Evolutionary conservation across 331 rosid species (phyloP), one percentile per base, ranked within the genome.

Genomic region (Ulmus americana): DNA sequence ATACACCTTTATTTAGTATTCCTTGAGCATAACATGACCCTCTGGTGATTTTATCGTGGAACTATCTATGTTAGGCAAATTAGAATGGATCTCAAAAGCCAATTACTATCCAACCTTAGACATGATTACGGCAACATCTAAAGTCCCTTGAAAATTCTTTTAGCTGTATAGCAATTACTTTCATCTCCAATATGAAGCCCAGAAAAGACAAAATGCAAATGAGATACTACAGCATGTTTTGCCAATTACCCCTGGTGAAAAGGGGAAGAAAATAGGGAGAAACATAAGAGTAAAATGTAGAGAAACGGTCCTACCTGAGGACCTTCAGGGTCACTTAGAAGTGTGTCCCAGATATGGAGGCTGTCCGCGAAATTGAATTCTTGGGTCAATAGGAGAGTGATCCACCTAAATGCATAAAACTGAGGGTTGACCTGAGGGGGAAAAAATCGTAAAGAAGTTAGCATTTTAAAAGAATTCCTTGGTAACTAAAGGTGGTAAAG

Each of bases 351-450:
- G 61, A 94, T 90, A 76, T 85, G 97, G 73, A 87, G 91, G 72
- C 90, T 87, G 75, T 94, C 99, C 4, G 95, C 91, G 75, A 94
- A 94, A 82, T 94, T 85, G 79, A 94, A 94, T 68, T 94, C 99
- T 79, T 94, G 99, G 61, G 99, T 94, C 85, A 94, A 77, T 47
- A 94, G 88, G 61, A 94, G 99, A 14, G 99, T 94, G 76, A 94
- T 89, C 99, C 99, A 94, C 83, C 99, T 81, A 94, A 94, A 94
- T 45, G 99, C 95, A 77, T 94, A 94, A 70, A 84, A 84, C 55
- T 84, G 89, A 72, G 89, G 89, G 65, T 84, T 84, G 78, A 84
- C 89, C 89, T 81, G 74, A 44, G 45, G 35, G 35, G 35, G 78
- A 68, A 75, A 9, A 65, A 39, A 67, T 14, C 8, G 60, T 5